Conservation (phyloP, 2,329 filamentous ascomycete species). For the Stromatinia cepivora region DNA sequence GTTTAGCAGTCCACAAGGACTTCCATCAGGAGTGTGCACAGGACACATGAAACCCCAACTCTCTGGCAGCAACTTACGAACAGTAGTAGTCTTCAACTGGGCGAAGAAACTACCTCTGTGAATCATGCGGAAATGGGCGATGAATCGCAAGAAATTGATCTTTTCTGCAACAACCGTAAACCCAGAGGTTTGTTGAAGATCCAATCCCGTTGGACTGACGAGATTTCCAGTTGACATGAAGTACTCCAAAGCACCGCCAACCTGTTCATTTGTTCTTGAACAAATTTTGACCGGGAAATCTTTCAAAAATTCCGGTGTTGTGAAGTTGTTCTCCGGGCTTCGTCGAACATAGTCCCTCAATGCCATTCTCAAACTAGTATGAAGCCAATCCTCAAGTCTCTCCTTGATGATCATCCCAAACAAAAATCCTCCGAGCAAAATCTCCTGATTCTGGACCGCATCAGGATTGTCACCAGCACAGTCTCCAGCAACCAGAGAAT, state of each 20-base stretch:
- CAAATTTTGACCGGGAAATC: conserved; percentile 81
- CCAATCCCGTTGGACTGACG: conserved; percentile 84
- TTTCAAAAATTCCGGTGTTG: conserved; percentile 71
- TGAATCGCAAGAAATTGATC: conserved; percentile 98
- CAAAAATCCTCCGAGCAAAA: conserved; percentile 87
- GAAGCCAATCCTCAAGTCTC: conserved; percentile 83
- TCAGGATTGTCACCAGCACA: conserved; percentile 95
- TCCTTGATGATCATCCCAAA: conserved; percentile 97
- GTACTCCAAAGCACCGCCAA: conserved; percentile 86
- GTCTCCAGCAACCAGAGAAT: conserved; percentile 87
- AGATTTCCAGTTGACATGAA: conserved; percentile 96
- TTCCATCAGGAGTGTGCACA: conserved; percentile 94
- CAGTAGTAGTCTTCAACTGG: conserved; percentile 93
- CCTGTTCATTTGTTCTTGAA: conserved; percentile 79
- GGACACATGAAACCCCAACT: conserved; percentile 98
- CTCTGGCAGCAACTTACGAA: conserved; percentile 91
- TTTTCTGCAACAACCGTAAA: conserved; percentile 98
- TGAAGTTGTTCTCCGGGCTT: conserved; percentile 67
- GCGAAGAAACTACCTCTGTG: conserved; percentile 99
- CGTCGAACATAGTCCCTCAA: conserved; percentile 59
- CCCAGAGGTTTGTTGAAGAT: conserved; percentile 90
- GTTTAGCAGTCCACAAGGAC: conserved; percentile 90
- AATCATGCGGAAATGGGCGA: conserved; percentile 98
- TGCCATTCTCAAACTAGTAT: conserved; percentile 51
- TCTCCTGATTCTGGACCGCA: conserved; percentile 93